Base-by-base conservation (phyloP, 2,329 filamentous ascomycete species). In the Colletotrichum salicis region DNA sequence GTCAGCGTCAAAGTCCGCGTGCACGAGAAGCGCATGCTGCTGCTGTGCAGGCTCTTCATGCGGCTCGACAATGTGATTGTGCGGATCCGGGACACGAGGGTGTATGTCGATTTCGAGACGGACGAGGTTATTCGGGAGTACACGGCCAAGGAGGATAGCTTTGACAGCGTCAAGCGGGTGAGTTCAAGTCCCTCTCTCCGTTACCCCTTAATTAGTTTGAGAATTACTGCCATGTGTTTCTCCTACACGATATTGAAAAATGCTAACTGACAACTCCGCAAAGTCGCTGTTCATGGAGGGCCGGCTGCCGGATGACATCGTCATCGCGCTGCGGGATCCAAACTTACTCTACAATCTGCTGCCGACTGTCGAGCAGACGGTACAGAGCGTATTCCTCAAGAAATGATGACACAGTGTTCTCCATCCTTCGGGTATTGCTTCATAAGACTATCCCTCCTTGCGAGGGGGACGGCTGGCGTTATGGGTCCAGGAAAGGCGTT, bases 1-100 rank as follows among this genome's bases (percentile, higher is more conserved):
- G 87, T 97, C 70, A 97, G 92, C 73, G 94, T 93, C 82, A 99
- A 99, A 86, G 86, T 98, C 62, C 89, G 96, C 71, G 96, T 98
- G 68, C 98, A 98, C 92, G 94, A 95, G 67, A 90, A 92, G 77
- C 88, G 96, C 67, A 91, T 99, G 83, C 87, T 99, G 67, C 86
- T 99, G 72, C 88, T 99, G 4, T 91, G 90, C 75, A 89, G 96
- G 29, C 92, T 98, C 79, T 99, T 97, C 82, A 94, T 99, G 92
- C 89, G 96, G 70, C 86, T 99, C 51, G 96, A 99, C 78, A 93
- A 94, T 77, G 96, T 99, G 57, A 79, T 99, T 55, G 89, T 98
- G 70, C 88, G 96, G 69, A 89, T 99, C 69, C 88, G 96, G 67
- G 96, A 99, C 79, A 98, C 96, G 1, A 88, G 96, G 73, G 87